Percentiles rank a stretch among this genome's conserved stretches.
These are phyloP conservation scores for Saccharomycopsis hybrid DNA, from an alignment of 1,139 yeast species.

Conservation along the genomic window DNA sequence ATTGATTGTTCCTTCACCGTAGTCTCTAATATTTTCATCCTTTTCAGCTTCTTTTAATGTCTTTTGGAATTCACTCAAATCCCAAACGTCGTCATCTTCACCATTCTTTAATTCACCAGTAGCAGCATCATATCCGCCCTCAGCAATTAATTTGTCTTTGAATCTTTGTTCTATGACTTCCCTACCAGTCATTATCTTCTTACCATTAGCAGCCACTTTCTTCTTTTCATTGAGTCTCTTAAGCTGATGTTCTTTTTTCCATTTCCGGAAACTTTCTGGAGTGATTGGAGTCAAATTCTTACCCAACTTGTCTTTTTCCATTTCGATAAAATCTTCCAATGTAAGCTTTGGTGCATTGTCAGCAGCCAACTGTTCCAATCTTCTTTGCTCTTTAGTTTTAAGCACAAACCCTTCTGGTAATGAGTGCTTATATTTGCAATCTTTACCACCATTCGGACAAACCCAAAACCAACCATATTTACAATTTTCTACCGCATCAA, in stretches of 20 bases:
- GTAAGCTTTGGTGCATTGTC: constrained; percentile 88
- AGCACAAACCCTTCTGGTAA: constrained; percentile 94
- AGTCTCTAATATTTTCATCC: constrained; percentile 44
- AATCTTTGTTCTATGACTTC: constrained; percentile 74
- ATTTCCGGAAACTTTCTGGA: constrained; percentile 67
- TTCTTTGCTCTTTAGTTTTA: constrained; percentile 93
- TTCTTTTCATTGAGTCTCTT: constrained; percentile 56
- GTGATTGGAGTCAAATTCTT: constrained; percentile 85
- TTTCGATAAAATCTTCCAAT: constrained; percentile 90
- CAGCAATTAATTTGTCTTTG: constrained; percentile 18
- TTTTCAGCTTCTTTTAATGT: constrained; percentile 33
- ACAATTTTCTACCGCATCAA: constrained; percentile 95
- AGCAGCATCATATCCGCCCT: too few species aligned
- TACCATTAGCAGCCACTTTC: constrained; percentile 44
- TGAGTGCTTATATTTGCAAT: constrained; percentile 91
- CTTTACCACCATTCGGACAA: constrained; percentile 91
- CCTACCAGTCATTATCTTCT: constrained; percentile 61
- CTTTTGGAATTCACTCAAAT: constrained; percentile 57
- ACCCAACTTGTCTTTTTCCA: constrained; percentile 75
- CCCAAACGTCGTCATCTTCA: constrained; percentile 54
- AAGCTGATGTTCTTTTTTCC: constrained; percentile 70
- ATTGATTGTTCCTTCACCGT: constrained; percentile 41
- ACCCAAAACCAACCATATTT: constrained; percentile 99
- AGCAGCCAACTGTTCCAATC: constrained; percentile 78
- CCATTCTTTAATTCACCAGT: constrained; percentile 30